phyloP scores from a whole-genome alignment of 164 flowering plant genomes.

The Sedum album region DNA sequence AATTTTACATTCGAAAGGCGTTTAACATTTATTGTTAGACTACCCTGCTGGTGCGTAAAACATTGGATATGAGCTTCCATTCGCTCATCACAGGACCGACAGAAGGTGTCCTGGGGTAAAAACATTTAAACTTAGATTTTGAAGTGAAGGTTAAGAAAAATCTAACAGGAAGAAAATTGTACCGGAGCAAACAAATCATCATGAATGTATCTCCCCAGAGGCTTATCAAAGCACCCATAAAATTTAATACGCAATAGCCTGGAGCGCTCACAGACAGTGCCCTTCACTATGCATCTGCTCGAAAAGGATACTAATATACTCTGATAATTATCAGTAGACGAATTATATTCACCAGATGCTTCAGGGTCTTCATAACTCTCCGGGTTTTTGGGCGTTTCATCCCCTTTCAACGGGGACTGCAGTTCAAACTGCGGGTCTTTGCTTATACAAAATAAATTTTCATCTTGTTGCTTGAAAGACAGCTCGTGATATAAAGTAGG shows the following conservation, averaged over 20 bases:
- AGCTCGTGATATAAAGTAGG: not conserved
- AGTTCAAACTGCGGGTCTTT: slow-evolving; percentile 16
- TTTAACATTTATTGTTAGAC: slow-evolving; percentile 70
- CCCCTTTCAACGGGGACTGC: slow-evolving; percentile 1
- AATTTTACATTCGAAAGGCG: slow-evolving; percentile 50
- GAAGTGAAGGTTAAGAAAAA: not conserved
- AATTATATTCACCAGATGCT: slow-evolving; percentile 38
- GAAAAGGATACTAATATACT: slow-evolving; percentile 85
- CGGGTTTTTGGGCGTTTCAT: slow-evolving; percentile 7
- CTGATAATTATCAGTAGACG: slow-evolving; percentile 60
- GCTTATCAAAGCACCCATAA: slow-evolving; percentile 85
- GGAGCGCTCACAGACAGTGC: slow-evolving; percentile 82
- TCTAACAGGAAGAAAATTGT: not conserved
- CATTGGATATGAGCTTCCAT: slow-evolving; percentile 77
- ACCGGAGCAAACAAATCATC: slow-evolving; percentile 89
- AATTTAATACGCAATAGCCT: slow-evolving; percentile 77
- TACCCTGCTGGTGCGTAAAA: slow-evolving; percentile 84
- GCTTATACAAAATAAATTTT: not conserved
- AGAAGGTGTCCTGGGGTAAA: slow-evolving; percentile 43
- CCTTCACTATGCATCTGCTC: slow-evolving; percentile 61
- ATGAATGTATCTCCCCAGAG: slow-evolving; percentile 80
- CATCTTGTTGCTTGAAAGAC: not conserved
- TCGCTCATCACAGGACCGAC: slow-evolving; percentile 59
- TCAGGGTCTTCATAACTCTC: slow-evolving; percentile 31
- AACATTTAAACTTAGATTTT: not conserved